These are phyloP conservation scores for Pistacia vera DNA, from an alignment of 345 rosid species.

Conservation along the genomic window DNA sequence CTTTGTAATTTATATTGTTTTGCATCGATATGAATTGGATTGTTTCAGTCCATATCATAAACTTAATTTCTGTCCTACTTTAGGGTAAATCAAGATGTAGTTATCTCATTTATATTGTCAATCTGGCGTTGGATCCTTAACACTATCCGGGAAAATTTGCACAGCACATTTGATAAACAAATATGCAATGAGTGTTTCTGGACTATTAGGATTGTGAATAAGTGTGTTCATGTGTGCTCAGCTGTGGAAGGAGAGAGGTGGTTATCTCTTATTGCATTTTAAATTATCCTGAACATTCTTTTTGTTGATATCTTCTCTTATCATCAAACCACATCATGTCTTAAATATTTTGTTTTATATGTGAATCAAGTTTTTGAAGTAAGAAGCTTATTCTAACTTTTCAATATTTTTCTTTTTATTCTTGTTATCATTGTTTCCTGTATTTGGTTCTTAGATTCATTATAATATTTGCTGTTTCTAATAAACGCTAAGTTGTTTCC, in stretches of 20 bases:
- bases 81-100: not conserved
- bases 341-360: not conserved
- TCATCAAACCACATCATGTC: not conserved
- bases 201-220: not conserved
- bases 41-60: not conserved
- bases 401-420: not conserved
- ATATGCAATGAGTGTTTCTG: not conserved
- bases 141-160: not conserved
- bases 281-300: constrained; percentile 1
- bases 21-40: not conserved
- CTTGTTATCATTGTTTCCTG: not conserved
- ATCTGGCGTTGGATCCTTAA: not conserved
- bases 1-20: not conserved
- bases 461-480: not conserved
- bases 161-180: not conserved
- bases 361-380: not conserved
- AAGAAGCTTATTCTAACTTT: not conserved
- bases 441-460: not conserved
- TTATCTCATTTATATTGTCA: not conserved
- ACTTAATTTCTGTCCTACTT: not conserved
- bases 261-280: not conserved
- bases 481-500: constrained; percentile 5
- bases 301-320: constrained; percentile 3
- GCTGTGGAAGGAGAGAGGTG: not conserved
- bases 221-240: not conserved